A percentile compares a stretch with the other conserved stretches of the same genome.
These are phyloP conservation scores for Phlebiopsis gigantea DNA, from an alignment of 768 basidiomycete species.

Conservation along the genomic window DNA sequence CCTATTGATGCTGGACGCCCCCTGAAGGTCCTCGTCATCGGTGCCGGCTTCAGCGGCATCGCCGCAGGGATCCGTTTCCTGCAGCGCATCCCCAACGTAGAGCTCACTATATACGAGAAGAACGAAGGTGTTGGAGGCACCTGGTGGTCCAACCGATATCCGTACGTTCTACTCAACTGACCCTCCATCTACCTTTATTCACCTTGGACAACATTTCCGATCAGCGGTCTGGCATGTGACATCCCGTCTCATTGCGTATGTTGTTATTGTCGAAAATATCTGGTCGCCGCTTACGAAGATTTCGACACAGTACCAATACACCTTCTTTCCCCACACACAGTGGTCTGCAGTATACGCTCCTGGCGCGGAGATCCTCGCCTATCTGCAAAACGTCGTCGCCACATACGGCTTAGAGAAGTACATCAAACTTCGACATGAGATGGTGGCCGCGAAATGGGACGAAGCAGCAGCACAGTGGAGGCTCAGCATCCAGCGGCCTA, in stretches of 20 bases:
- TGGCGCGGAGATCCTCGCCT: constrained; percentile 52
- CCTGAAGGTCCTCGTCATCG: constrained; percentile 12
- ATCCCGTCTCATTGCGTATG: constrained; percentile 52
- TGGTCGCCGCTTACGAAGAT: too few species aligned
- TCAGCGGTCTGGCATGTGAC: constrained; percentile 52
- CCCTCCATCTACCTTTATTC: background rate
- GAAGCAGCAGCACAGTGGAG: constrained; percentile 52
- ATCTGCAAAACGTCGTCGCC: constrained; percentile 48
- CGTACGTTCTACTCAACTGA: constrained; percentile 36
- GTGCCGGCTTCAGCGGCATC: constrained; percentile 15
- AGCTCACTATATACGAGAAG: constrained; percentile 56
- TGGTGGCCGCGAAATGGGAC: constrained; percentile 46
- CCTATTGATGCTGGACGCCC: constrained; percentile 10
- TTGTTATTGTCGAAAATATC: constrained; percentile 4
- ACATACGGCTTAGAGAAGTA: constrained; percentile 50
- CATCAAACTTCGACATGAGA: constrained; percentile 51
- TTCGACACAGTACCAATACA: constrained; percentile 59
- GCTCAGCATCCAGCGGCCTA: constrained; percentile 37
- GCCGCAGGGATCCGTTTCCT: constrained; percentile 12
- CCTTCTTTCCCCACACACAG: constrained; percentile 52
- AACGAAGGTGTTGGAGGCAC: constrained; percentile 54
- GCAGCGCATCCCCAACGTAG: constrained; percentile 39
- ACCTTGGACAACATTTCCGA: background rate
- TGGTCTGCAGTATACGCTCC: constrained; percentile 61
- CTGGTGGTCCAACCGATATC: constrained; percentile 54